A percentile compares a stretch with the other conserved stretches of the same genome.
Evolutionary conservation across 139 green algal genomes (phyloP).

Genomic region (Auxenochlorella pyrenoidosa): DNA sequence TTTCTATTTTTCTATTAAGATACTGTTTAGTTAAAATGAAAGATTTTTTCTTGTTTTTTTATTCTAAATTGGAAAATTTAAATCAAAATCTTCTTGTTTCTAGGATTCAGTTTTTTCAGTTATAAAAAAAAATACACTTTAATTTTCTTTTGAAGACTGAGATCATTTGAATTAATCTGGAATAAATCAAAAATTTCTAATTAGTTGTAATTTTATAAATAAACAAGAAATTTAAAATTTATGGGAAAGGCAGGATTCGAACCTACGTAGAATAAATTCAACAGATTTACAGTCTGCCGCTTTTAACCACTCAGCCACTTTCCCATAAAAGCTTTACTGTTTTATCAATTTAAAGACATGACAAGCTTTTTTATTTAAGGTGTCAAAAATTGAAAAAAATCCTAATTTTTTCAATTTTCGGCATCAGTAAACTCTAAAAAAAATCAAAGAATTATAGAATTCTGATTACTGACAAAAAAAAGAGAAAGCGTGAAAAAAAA

Average conservation of each 20-base stretch:
- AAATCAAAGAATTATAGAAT: constrained; percentile 11
- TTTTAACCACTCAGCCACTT: constrained; percentile 70
- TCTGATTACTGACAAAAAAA: neutral
- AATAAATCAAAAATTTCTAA: constrained; percentile 1
- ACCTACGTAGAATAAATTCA: constrained; percentile 67
- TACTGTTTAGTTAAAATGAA: neutral
- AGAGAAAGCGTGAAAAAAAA: constrained; percentile 37
- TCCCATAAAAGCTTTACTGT: constrained; percentile 37
- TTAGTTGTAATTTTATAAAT: constrained; percentile 19
- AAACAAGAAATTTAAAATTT: constrained; percentile 8
- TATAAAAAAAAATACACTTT: constrained; percentile 31
- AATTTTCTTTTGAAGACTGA: neutral
- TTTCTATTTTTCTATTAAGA: neutral
- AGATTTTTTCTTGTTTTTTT: constrained; percentile 4
- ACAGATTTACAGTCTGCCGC: constrained; percentile 70
- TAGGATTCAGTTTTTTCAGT: no score
- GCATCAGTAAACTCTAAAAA: constrained; percentile 12
- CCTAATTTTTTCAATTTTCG: constrained; percentile 38
- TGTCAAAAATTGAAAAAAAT: no score
- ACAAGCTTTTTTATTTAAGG: constrained; percentile 22
- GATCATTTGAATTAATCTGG: neutral
- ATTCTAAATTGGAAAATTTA: neutral
- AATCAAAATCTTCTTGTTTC: no score
- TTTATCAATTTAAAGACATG: constrained; percentile 18
- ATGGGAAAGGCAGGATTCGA: constrained; percentile 71